Base-by-base conservation (phyloP, 108 stramenopile genomes). In the Skeletonema marinoi region DNA sequence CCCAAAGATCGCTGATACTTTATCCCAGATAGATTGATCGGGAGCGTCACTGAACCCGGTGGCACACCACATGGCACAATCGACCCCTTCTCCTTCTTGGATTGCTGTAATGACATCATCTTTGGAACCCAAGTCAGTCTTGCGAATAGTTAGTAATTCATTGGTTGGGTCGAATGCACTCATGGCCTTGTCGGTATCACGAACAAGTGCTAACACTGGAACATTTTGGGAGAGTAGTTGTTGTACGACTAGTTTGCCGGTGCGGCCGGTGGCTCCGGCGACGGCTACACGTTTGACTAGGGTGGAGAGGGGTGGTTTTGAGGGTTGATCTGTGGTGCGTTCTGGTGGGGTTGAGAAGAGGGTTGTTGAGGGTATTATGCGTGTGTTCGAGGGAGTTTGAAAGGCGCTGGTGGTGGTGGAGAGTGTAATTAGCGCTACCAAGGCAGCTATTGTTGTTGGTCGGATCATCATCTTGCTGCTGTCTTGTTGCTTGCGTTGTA, bases 11-110 rank as follows among this genome's bases (percentile, higher is more conserved):
- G 72, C 71, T 41, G 60, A 65, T 11, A 83, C 19, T 31, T 77
- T 87, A 66, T 80, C 44, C 54, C 85, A 51, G 65, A 80, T 50
- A 51, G 60, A 58, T 70, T 74, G 66, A 60, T 87, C 62, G 31
- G 70, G 77, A 10, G 72, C 78, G 56, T 88, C 88, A 48, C 79
- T 70, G 74, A 95, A 92, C 39, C 94, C 94, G 1, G 94, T 93
- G 16, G 94, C 92, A 61, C 89, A 90, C 94, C 94, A 95, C 73
- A 95, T 88, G 29, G 84, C 87, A 8, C 89, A 90, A 75, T 95
- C 92, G 21, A 87, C 83, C 17, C 38, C 71, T 38, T 71, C 81
- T 6, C 68, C 54, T 10, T 51, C 66, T 12, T 51, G 39, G 31
- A 90, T 11, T 32, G 81, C 87, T 5, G 51, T 25, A 9, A 79